These are phyloP conservation scores for Lactarius psammicola DNA, from an alignment of 768 basidiomycete species.

Conservation along the genomic window DNA sequence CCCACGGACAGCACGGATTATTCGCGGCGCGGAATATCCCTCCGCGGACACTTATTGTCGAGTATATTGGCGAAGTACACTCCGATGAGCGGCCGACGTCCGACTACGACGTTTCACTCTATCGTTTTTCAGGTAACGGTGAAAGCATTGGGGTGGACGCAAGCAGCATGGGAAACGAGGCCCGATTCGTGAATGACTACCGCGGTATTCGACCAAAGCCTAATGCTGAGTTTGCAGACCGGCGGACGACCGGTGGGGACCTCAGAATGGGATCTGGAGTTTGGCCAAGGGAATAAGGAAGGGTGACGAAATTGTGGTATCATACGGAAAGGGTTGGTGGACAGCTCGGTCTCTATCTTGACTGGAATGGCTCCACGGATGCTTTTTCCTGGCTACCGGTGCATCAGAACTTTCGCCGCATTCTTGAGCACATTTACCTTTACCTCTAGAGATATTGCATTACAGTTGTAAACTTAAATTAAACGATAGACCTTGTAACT, in stretches of 20 bases:
- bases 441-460: conserved; percentile 15
- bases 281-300: conserved; percentile 58
- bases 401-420: conserved; percentile 9
- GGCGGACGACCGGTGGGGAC: conserved; percentile 53
- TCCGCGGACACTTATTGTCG: conserved; percentile 63
- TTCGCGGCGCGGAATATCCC: conserved; percentile 75
- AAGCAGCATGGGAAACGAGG: conserved; percentile 73
- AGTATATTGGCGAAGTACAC: conserved; percentile 85
- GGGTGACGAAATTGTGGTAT: conserved; percentile 83
- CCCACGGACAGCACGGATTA: conserved; percentile 68
- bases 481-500: conserved; percentile 20
- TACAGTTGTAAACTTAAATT: conserved; percentile 16
- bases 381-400: conserved; percentile 9
- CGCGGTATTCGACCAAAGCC: conserved; percentile 68
- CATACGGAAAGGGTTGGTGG: conserved; percentile 91
- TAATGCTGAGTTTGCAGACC: conserved; percentile 69
- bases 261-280: conserved; percentile 76
- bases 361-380: conserved; percentile 12
- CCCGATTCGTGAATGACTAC: conserved; percentile 89
- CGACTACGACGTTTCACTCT: conserved; percentile 89
- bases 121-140: conserved; percentile 45
- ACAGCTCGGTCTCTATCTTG: conserved; percentile 39
- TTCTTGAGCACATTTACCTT: conserved; percentile 3
- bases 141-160: conserved; percentile 81
- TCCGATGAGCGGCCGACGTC: conserved; percentile 66